A percentile compares a stretch with the other conserved stretches of the same genome.
phyloP scores from a whole-genome alignment of 1,284 basidiomycete species.

The Naganishia liquefaciens region DNA sequence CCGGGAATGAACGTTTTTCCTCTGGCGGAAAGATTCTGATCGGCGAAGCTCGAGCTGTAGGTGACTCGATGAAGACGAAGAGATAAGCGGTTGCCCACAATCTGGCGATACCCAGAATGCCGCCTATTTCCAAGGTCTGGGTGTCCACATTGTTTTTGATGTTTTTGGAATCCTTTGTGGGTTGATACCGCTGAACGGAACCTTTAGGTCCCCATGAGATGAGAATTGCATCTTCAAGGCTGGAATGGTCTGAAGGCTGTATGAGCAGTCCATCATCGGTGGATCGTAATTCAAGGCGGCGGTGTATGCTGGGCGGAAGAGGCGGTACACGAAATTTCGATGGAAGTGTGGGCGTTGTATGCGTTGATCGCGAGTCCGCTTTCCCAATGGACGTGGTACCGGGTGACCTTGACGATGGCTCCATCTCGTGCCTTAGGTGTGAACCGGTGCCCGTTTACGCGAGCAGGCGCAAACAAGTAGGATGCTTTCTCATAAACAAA shows the following conservation, averaged over 20 bases:
- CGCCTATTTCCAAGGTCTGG: conserved; percentile 44
- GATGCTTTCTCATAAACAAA: neutral
- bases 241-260: conserved; percentile 33
- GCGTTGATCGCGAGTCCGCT: neutral
- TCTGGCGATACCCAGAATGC: conserved; percentile 49
- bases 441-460: neutral
- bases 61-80: conserved; percentile 46
- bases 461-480: too few species aligned
- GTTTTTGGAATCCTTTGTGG: conserved; percentile 28
- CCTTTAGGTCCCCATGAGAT: conserved; percentile 49
- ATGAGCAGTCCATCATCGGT: conserved; percentile 43
- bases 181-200: conserved; percentile 37
- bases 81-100: conserved; percentile 54
- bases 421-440: neutral
- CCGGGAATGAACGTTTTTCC: conserved; percentile 29
- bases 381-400: neutral
- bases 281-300: conserved; percentile 38
- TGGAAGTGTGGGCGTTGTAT: conserved; percentile 40
- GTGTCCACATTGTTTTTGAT: neutral
- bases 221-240: conserved; percentile 36
- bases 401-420: neutral
- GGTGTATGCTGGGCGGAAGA: conserved; percentile 46
- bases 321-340: conserved; percentile 49
- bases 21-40: conserved; percentile 32
- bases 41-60: conserved; percentile 28